Base-by-base conservation (phyloP, 169 alveolate genomes). In the Plasmodium gonderi region DNA sequence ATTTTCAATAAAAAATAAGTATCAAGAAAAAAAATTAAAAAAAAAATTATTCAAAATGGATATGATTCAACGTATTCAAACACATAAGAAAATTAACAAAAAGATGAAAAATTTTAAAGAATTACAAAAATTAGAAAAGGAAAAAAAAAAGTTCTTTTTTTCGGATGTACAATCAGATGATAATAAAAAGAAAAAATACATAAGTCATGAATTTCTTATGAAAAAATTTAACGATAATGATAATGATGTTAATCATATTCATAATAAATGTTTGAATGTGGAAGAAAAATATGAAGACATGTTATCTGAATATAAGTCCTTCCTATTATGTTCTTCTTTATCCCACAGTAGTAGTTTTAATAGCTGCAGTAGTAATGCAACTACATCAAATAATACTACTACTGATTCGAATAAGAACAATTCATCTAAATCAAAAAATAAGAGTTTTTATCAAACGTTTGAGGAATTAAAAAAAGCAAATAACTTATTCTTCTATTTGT, bases 101-200 rank as follows among this genome's bases (percentile, higher is more conserved):
- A 90, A 90, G 51, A 78, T 65, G 67, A 90, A 90, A 78, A 79
- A 79, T 23, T 60, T 65, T 64, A 90, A 90, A 45, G 80, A 90
- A 6, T 67, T 90, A 67, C 94, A 90, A 90, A 90, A 90, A 90
- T 77, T 90, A 60, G 94, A 90, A 78, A 87, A 68, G 67, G 94
- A 90, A 79, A 90, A 90, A 67, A 90, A 90, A 78, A 76, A 77
- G 2, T 17, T 79, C 23, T 77, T 78, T 77, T 79, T 90, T 51
- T 90, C 90, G 11, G 94, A 90, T 78, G 60, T 90, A 38, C 94
- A 76, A 9, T 90, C 94, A 33, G 94, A 90, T 90, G 94, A 90
- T 51, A 87, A 76, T 54, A 90, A 90, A 29, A 75, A 87, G 0
- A 76, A 42, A 36, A 77, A 90, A 77, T 38, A 78, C 14, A 64